Base-by-base conservation (phyloP, 495 filamentous ascomycete species). In the Talaromyces borbonicus region DNA sequence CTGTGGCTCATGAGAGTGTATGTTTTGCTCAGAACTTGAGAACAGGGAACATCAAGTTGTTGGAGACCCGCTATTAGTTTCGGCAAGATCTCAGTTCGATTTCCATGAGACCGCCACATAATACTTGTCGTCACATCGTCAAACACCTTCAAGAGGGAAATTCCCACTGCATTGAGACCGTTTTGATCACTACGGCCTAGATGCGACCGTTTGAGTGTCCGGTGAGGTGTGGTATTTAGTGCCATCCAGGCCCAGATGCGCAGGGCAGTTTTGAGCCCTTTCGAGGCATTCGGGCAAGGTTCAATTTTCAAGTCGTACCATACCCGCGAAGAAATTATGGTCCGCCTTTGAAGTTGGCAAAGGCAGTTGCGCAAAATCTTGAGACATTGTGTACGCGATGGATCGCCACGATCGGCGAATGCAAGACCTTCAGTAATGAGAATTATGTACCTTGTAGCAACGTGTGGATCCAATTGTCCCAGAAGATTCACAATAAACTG, bases 161-260 rank as follows among this genome's bases (percentile, higher is more conserved):
- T 53, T 20, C 56, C 56, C 16, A 55, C 49, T 25, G 25, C 44
- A 33, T 69, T 59, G 1, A 60, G 59, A 20, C 29, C 19, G 11
- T 36, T 46, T 22, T 16, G 30, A 31, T 46, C 30, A 16, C 7
- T 2, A 8, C 22, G 15, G 8, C n/a, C 41, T 20, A n/a, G 18
- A 5, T 23, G 29, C 2, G 43, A 7, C 8, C 30, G 14, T 16
- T n/a, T 22, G 15, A 22, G 20, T 32, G 18, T 32, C 26, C 27
- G 16, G n/a, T 46, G 27, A 35, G 30, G 27, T n/a, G 55, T 47
- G 43, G 51, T 49, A 35, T 56, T 57, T 19, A 72, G 43, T 0
- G 54, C 54, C 19, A 58, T 56, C 45, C 69, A 51, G 22, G 53
- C 32, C 68, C 68, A 72, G 8, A 72, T 43, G 19, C 68, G 65